Conservation (phyloP, 805 yeast species). For the Saccharomycopsis olivae region DNA sequence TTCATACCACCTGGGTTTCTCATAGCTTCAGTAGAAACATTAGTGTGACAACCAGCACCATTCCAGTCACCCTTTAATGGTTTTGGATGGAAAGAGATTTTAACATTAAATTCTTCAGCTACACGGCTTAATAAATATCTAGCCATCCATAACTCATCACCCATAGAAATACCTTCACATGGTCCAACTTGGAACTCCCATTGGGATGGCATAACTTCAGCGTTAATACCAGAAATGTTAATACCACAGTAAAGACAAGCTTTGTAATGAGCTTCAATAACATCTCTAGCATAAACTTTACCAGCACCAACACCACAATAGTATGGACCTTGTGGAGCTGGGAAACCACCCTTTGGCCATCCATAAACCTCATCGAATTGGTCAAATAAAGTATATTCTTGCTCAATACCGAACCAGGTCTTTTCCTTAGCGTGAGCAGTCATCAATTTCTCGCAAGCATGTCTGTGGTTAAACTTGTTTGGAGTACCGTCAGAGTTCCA, state of each 20-base stretch:
- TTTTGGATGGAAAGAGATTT: constrained; percentile 98
- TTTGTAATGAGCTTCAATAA: constrained; percentile 97
- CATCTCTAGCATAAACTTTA: constrained; percentile 95
- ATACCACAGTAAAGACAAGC: constrained; percentile 94
- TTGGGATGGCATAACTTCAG: constrained; percentile 99
- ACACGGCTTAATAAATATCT: constrained; percentile 88
- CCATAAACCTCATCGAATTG: constrained; percentile 84
- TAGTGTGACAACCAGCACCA: constrained; percentile 99
- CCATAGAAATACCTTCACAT: constrained; percentile 90
- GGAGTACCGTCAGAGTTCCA: constrained; percentile 99
- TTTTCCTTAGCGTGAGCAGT: constrained; percentile 75
- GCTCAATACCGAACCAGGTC: constrained; percentile 98
- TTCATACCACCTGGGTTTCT: constrained; percentile 95
- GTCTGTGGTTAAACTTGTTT: constrained; percentile 97
- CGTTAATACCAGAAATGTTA: constrained; percentile 90
- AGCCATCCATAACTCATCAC: constrained; percentile 95
- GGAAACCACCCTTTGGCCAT: constrained; percentile 99
- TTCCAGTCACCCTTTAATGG: constrained; percentile 99
- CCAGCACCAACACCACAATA: constrained; percentile 99
- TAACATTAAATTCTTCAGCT: constrained; percentile 98
- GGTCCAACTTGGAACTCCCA: constrained; percentile 99
- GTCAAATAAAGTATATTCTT: constrained; percentile 95
- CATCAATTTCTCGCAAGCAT: constrained; percentile 91
- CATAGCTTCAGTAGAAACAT: constrained; percentile 88
- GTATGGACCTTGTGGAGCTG: constrained; percentile 99